Percentiles rank a stretch among this genome's conserved stretches.
phyloP scores from a whole-genome alignment of 1,284 basidiomycete species.

The Takashimella koratensis region DNA sequence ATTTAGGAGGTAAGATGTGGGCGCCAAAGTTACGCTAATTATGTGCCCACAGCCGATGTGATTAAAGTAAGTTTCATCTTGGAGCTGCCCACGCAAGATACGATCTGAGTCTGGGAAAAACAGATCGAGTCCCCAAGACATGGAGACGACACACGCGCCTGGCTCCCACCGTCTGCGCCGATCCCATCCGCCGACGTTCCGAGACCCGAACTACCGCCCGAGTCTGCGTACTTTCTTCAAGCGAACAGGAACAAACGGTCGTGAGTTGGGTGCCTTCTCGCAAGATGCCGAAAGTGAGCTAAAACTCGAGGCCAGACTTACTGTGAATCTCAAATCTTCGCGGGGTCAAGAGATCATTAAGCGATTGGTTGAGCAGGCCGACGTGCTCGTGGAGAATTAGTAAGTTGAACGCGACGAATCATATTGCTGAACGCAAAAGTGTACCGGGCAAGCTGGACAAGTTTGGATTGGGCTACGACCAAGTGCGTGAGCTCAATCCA shows the following conservation, averaged over 20 bases:
- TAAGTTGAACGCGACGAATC: slow-evolving; percentile 51
- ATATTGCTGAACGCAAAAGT: slow-evolving; percentile 13
- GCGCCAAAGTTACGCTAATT: too few relatives aligned
- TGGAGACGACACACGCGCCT: slow-evolving; percentile 88
- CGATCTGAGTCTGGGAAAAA: too few relatives aligned
- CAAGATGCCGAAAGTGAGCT: neutral
- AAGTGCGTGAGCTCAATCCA: slow-evolving; percentile 74
- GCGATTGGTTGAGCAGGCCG: slow-evolving; percentile 68
- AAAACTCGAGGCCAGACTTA: slow-evolving; percentile 60
- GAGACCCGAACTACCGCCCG: slow-evolving; percentile 66
- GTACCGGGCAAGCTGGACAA: slow-evolving; percentile 68
- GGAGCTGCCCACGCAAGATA: too few relatives aligned
- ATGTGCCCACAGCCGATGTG: slow-evolving; percentile 70
- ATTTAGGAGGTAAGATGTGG: slow-evolving; percentile 24
- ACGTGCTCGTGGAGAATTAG: slow-evolving; percentile 86
- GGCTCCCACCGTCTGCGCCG: slow-evolving; percentile 74
- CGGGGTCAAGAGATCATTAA: slow-evolving; percentile 75
- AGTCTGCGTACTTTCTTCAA: slow-evolving; percentile 88
- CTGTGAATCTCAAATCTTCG: slow-evolving; percentile 76
- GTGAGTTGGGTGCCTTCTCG: slow-evolving; percentile 18
- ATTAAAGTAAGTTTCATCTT: slow-evolving; percentile 66
- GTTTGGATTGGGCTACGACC: slow-evolving; percentile 82
- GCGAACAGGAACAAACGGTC: slow-evolving; percentile 87
- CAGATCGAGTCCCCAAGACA: slow-evolving; percentile 70
- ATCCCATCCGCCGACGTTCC: slow-evolving; percentile 50